Base-by-base conservation (phyloP, 228 moss, liverwort and hornwort species). In the Sphagnum magellanicum region DNA sequence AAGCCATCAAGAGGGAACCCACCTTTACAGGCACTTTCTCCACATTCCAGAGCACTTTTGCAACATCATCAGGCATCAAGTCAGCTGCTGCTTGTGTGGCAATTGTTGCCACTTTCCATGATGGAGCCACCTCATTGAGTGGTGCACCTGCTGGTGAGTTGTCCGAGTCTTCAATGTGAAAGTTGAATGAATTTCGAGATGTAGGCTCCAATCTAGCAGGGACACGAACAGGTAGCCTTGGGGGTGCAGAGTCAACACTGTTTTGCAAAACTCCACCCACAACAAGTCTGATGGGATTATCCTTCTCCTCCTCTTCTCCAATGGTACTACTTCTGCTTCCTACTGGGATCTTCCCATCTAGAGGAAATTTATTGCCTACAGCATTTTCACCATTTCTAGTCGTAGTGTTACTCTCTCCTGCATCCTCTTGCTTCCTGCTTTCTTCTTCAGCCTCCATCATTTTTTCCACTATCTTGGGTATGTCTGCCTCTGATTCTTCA, bases 11-110 rank as follows among this genome's bases (percentile, higher is more conserved):
- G 32, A 32, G 32, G 32, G 32, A 48, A 74, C 91, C 81, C 55
- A 96, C 96, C 98, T 98, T 98, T 53, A 98, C 94, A 65, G 98
- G 98, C 70, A 90, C 94, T 76, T 94, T 98, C 85, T 98, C 94
- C 63, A 94, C 94, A 73, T 94, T 98, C 98, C 98, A 98, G 50
- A 98, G 89, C 50, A 94, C 98, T 79, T 94, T 98, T 5, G 98
- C 94, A 52, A 98, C 93, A 79, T 98, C 98, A 77, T 98, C 98
- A 14, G 98, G 92, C 92, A 98, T 94, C 50, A 98, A 77, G 70
- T 94, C 98, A 58, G 98, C 89, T 59, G 98, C 92, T 5, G 98
- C 90, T 82, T 94, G 91, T 49, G 92, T 90, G 67, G 98, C 94
- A 79, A 94, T 84, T 17, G 92, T 86, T 16, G 98, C 94, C 74